Conservation (phyloP, 352 stramenopile species). For the Peronosclerospora sorghi region DNA sequence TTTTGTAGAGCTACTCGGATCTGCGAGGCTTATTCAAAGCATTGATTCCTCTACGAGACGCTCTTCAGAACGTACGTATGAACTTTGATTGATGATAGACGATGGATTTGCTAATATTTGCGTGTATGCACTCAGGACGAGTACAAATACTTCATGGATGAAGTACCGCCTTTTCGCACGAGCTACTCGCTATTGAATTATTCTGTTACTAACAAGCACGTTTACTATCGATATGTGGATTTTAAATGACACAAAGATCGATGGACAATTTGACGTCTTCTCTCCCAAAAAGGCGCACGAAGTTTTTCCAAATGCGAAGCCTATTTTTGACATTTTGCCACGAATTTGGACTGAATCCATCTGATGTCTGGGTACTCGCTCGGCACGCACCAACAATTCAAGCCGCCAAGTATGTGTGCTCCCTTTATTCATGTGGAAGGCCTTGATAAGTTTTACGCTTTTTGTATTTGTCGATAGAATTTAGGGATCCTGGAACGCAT, state of each 20-base stretch:
- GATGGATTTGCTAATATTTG: too few relatives aligned
- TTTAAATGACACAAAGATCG: conserved; percentile 36
- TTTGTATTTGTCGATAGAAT: conserved; percentile 19
- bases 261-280: conserved; percentile 50
- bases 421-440: not conserved
- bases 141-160: too few relatives aligned
- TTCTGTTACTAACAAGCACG: not conserved
- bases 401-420: conserved; percentile 43
- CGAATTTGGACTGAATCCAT: conserved; percentile 34
- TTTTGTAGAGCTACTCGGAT: conserved; percentile 46
- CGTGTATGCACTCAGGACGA: too few relatives aligned
- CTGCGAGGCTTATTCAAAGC: conserved; percentile 51
- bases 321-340: conserved; percentile 41
- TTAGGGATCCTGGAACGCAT: too few relatives aligned
- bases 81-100: not conserved
- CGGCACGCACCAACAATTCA: too few relatives aligned
- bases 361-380: conserved; percentile 48
- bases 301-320: conserved; percentile 35
- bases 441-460: not conserved
- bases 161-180: not conserved
- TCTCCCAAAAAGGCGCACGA: conserved; percentile 31
- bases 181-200: not conserved
- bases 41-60: too few relatives aligned
- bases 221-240: too few relatives aligned
- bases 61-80: too few relatives aligned